phyloP scores from a whole-genome alignment of 2,329 filamentous ascomycete species.

The Botrytis fragariae region DNA sequence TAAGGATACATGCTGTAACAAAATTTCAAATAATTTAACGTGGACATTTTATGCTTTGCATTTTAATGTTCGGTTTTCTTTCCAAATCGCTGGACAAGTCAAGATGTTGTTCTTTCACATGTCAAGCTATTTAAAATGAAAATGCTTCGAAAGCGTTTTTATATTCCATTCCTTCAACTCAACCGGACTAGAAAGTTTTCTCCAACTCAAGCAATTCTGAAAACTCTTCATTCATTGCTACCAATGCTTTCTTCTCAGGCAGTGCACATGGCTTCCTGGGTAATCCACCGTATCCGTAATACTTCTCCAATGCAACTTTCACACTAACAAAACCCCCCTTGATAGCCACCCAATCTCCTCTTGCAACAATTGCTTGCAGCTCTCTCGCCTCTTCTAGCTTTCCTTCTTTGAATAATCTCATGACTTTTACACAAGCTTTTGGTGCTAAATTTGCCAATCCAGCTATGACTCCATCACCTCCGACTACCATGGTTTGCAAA shows the following conservation, averaged over 20 bases:
- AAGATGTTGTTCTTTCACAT: neutral
- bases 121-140: neutral
- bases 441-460: conserved; percentile 19
- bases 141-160: neutral
- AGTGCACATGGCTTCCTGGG: conserved; percentile 51
- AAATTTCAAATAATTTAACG: neutral
- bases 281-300: conserved; percentile 59
- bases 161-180: neutral
- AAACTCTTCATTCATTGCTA: conserved; percentile 3
- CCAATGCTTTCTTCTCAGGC: neutral
- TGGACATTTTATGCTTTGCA: neutral
- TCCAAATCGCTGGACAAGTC: neutral
- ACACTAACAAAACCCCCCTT: conserved; percentile 64
- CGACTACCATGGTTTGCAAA: conserved; percentile 12
- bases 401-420: conserved; percentile 56
- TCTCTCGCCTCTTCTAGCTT: conserved; percentile 55
- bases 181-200: neutral
- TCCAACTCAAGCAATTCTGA: conserved; percentile 6
- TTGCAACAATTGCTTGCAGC: conserved; percentile 59
- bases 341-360: conserved; percentile 65
- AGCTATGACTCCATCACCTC: conserved; percentile 15
- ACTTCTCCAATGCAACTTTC: conserved; percentile 58
- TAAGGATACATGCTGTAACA: neutral
- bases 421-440: conserved; percentile 54
- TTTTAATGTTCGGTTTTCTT: neutral